Evolutionary conservation across 768 basidiomycete genomes (phyloP), one percentile per base, ranked within the genome.

Genomic region (Pisolithus marmoratus): DNA sequence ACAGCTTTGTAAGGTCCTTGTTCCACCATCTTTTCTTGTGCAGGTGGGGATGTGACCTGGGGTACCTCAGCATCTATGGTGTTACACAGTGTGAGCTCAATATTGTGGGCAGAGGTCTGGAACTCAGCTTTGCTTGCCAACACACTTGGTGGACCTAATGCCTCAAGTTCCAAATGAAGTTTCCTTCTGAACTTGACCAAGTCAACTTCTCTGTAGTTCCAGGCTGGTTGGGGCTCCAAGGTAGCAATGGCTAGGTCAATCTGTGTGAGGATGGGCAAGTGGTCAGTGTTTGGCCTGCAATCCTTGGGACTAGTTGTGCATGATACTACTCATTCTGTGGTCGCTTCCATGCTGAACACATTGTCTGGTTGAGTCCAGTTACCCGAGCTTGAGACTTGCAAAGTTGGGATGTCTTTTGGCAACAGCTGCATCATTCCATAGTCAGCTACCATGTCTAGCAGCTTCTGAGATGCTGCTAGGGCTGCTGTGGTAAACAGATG

Each of bases 391-490:
- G 34, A 43, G 0, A 68, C 58, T 19, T 69, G 38, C 0, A 80
- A 63, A 0, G 73, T 81, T 0, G 74, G 74, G 0, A 62, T 60
- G 1, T 60, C 61, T 8, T 58, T 49, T 0, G 69, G 72, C 0
- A 81, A 66, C 0, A 63, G 50, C 72, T 74, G 72, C 0, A 52
- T 7, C 60, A 81, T 63, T 0, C 57, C 53, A 46, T 68, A 46
- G 0, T 56, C 56, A 0, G 48, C 54, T 0, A 71, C 15, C 2
- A 69, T 20, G 11, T 64, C 43, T 0, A 76, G 58, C 0, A 77
- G 61, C 0, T 34, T 45, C 5, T 69, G 53, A 0, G 69, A 64
- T 0, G 41, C 50, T 0, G 59, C 42, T 0, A 71, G 20, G 14
- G 47, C 42, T 1, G 20, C 23, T 2, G 17, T n/a, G 38, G 57